Conservation (phyloP, 1,139 yeast genomes). For the Nadsonia starkeyi-henricii region DNA sequence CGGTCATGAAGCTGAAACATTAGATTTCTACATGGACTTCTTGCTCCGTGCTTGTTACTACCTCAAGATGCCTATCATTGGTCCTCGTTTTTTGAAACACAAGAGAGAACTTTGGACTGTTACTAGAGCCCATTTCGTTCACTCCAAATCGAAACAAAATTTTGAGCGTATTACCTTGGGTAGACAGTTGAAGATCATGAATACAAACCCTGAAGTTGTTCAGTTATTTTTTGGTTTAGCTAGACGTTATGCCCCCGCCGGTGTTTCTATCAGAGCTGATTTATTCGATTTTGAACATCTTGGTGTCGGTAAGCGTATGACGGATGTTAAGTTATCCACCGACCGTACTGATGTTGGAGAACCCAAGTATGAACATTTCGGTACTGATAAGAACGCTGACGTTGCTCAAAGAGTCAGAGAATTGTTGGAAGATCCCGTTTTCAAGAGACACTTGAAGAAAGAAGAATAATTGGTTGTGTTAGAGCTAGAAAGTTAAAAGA, state of each 20-base stretch:
- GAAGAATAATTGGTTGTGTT: neutral
- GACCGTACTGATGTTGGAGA: slow-evolving; percentile 7
- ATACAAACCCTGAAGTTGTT: slow-evolving; percentile 72
- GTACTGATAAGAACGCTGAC: slow-evolving; percentile 29
- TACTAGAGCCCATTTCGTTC: slow-evolving; percentile 84
- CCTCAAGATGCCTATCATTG: slow-evolving; percentile 69
- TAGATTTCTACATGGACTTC: slow-evolving; percentile 72
- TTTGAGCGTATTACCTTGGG: slow-evolving; percentile 79
- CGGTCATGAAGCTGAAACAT: slow-evolving; percentile 55
- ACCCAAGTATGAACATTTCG: slow-evolving; percentile 1
- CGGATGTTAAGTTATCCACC: slow-evolving; percentile 16
- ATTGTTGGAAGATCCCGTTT: slow-evolving; percentile 51
- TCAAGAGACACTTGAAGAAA: slow-evolving; percentile 24
- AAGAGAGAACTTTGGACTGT: slow-evolving; percentile 89
- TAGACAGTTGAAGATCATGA: slow-evolving; percentile 61
- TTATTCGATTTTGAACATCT: slow-evolving; percentile 46
- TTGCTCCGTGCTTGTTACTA: slow-evolving; percentile 83
- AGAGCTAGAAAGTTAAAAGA: no score
- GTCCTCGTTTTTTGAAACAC: slow-evolving; percentile 52
- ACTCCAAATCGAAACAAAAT: slow-evolving; percentile 89
- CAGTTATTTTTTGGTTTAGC: slow-evolving; percentile 74
- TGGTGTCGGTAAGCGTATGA: slow-evolving; percentile 28
- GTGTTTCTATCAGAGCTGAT: slow-evolving; percentile 71
- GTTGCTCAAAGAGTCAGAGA: slow-evolving; percentile 63
- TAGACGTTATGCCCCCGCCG: slow-evolving; percentile 63